Evolutionary conservation across 2,329 filamentous ascomycete genomes (phyloP), one percentile per base, ranked within the genome.

Genomic region (Colletotrichum paranaense): DNA sequence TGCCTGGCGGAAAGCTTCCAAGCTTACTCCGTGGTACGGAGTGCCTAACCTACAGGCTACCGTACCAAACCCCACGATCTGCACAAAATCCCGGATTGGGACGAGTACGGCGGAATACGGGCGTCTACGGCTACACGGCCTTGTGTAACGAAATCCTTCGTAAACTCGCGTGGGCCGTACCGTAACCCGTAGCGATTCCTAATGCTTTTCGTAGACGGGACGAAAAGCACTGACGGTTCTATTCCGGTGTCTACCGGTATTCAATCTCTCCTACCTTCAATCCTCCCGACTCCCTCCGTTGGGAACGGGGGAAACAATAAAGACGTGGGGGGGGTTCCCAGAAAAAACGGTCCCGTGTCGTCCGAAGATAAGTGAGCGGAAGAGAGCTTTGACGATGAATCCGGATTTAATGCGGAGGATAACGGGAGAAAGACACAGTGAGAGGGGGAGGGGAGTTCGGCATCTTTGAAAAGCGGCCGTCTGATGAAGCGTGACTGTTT

Each of bases 341-440:
- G 19, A 12, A 24, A 8, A 56, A 56, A 73, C 67, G 67, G 70
- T 62, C 70, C 71, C 71, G 62, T 70, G 60, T 62, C 67, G 60
- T 73, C 60, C 60, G 60, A 70, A 70, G 11, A 49, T 19, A n/a
- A n/a, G n/a, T 42, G 22, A 55, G 52, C 22, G 22, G 32, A 35
- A 35, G 32, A 2, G 22, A 1, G 19, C 60, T 32, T 60, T 28
- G 26, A 64, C 52, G 59, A 64, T 69, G 52, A 16, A 58, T 56
- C 26, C 59, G 69, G 65, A 24, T 62, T 70, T 56, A 38, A 42
- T 28, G 24, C 38, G 67, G 62, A 38, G 30, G 35, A 28, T 65
- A 30, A 16, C 38, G 38, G 38, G 38, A 42, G 38, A 12, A 4
- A 42, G 38, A 42, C 14, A 42, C 0, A 38, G n/a, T 14, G 28